Evolutionary conservation across 2,329 filamentous ascomycete genomes (phyloP).

Genomic region (Amphichorda felina): DNA sequence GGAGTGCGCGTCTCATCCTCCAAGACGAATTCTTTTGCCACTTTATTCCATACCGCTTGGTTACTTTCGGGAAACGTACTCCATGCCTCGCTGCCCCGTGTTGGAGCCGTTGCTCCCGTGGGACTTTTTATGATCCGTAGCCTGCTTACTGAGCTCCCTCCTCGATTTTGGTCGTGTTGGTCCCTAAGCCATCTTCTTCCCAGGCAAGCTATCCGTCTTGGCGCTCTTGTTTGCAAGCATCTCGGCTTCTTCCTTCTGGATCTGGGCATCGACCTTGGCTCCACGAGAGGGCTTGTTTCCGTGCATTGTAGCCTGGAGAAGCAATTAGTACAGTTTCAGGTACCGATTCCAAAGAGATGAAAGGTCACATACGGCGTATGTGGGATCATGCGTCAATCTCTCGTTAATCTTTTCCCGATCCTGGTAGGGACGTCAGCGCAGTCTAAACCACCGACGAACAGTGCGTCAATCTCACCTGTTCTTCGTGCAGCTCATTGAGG

Average conservation of each 20-base stretch:
- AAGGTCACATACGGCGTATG: slow-evolving; percentile 1
- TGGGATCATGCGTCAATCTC: background rate
- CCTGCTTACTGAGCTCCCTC: background rate
- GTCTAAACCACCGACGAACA: background rate
- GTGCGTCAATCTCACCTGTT: background rate
- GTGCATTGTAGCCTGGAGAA: slow-evolving; percentile 44
- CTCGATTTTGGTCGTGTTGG: background rate
- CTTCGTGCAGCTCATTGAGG: background rate
- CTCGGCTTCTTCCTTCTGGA: slow-evolving; percentile 57
- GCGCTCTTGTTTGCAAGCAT: slow-evolving; percentile 44
- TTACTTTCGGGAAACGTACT: too few species aligned
- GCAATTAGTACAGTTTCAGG: slow-evolving; percentile 2
- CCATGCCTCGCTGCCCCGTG: background rate
- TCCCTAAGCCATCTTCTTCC: slow-evolving; percentile 1
- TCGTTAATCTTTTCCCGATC: background rate
- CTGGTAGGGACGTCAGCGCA: background rate
- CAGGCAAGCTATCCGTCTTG: background rate
- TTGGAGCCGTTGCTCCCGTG: background rate
- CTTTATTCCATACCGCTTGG: too few species aligned
- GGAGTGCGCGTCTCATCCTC: too few species aligned
- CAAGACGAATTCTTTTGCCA: too few species aligned
- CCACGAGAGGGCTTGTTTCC: slow-evolving; percentile 64
- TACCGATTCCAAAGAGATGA: background rate
- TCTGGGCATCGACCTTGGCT: slow-evolving; percentile 58
- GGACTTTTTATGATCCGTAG: background rate